These are phyloP conservation scores for Imleria badia DNA, from an alignment of 768 basidiomycete species.

Conservation along the genomic window DNA sequence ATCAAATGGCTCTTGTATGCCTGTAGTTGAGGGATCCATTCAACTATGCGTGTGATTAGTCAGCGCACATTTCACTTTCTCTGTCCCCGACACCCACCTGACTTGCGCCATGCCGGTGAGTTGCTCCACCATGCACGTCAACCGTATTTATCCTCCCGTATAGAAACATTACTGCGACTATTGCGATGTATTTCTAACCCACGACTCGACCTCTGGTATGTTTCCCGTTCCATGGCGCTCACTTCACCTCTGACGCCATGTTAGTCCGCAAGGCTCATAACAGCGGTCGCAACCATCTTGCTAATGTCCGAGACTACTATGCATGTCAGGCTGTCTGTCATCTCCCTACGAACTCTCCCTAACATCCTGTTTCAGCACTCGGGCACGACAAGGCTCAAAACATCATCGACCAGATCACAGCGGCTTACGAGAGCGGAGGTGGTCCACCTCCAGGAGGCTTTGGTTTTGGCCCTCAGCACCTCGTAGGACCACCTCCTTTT, in stretches of 20 bases:
- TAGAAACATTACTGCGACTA: conserved; percentile 96
- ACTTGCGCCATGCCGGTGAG: conserved; percentile 61
- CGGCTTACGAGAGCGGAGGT: conserved; percentile 83
- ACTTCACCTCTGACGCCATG: conserved; percentile 4
- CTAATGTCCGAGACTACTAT: conserved; percentile 97
- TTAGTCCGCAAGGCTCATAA: conserved; percentile 98
- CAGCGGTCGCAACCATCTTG: conserved; percentile 93
- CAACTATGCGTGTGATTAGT: conserved; percentile 22
- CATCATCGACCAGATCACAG: conserved; percentile 98
- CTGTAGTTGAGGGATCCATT: conserved; percentile 72
- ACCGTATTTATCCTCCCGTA: conserved; percentile 5
- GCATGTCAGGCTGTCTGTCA: conserved; percentile 58
- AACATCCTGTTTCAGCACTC: conserved; percentile 50
- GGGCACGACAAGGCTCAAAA: conserved; percentile 97
- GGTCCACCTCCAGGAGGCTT: conserved; percentile 88
- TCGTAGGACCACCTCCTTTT: conserved; percentile 55
- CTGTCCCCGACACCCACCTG: conserved; percentile 26
- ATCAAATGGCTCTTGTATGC: conserved; percentile 96
- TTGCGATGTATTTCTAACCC: conserved; percentile 91
- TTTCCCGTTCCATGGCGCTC: conserved; percentile 1
- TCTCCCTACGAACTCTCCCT: background rate
- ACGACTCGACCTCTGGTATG: conserved; percentile 89
- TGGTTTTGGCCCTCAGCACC: conserved; percentile 81
- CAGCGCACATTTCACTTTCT: conserved; percentile 27
- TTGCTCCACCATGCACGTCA: conserved; percentile 8